phyloP scores from a whole-genome alignment of 345 rosid genomes.

The Brassica nigra region DNA sequence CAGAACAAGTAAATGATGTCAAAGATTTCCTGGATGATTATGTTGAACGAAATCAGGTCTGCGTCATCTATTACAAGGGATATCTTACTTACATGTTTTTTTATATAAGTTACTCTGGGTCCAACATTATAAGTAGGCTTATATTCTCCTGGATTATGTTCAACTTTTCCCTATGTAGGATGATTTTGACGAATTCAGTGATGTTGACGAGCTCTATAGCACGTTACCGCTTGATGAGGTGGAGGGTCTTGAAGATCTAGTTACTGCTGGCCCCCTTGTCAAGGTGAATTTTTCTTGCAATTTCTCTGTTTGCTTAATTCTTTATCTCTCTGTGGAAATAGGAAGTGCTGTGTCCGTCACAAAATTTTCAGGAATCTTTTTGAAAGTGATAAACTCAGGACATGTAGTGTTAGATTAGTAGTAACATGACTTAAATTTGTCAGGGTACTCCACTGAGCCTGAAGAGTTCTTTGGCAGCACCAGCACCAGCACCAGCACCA shows the following conservation, averaged over 20 bases:
- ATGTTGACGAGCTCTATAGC: slow-evolving; percentile 88
- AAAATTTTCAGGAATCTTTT: slow-evolving; percentile 15
- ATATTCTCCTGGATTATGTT: slow-evolving; percentile 29
- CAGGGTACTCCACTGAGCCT: slow-evolving; percentile 82
- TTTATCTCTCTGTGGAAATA: slow-evolving; percentile 6
- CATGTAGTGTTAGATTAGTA: slow-evolving; percentile 18
- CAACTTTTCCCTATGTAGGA: slow-evolving; percentile 52
- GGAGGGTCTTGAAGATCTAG: slow-evolving; percentile 96
- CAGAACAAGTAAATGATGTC: slow-evolving; percentile 96
- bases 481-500: slow-evolving; percentile 47
- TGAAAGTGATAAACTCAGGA: background rate
- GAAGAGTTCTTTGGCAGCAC: slow-evolving; percentile 65
- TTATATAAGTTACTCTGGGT: background rate
- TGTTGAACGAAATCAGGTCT: slow-evolving; percentile 98
- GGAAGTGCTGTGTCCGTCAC: slow-evolving; percentile 2
- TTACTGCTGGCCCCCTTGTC: slow-evolving; percentile 68
- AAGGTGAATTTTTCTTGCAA: slow-evolving; percentile 58
- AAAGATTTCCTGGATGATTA: slow-evolving; percentile 96
- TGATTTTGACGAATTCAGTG: slow-evolving; percentile 88
- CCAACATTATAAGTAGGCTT: slow-evolving; percentile 13
- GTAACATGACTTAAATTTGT: slow-evolving; percentile 25
- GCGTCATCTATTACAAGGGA: background rate
- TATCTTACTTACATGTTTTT: slow-evolving; percentile 18
- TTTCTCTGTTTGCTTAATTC: slow-evolving; percentile 12
- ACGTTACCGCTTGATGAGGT: slow-evolving; percentile 84